Evolutionary conservation across 306 rosid species (phyloP).

Genomic region (Citrullus colocynthis): DNA sequence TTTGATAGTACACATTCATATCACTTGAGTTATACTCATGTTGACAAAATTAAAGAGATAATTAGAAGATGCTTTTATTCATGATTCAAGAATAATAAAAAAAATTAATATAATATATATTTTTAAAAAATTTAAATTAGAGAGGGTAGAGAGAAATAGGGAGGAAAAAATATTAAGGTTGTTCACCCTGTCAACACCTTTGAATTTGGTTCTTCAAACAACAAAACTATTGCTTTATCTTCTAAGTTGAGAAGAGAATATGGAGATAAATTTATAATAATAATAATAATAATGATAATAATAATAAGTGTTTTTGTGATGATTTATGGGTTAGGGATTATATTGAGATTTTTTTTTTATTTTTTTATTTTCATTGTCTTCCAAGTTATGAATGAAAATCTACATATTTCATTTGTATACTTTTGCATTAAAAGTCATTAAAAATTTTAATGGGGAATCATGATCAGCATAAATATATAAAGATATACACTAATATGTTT

Average conservation of each 20-base stretch:
- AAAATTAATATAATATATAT: too few relatives aligned
- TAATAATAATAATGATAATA: too few relatives aligned
- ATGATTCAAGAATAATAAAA: too few relatives aligned
- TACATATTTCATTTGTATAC: not conserved
- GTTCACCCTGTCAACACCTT: not conserved
- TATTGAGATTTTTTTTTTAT: not conserved
- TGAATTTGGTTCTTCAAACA: not conserved
- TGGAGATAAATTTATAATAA: not conserved
- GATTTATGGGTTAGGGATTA: too few relatives aligned
- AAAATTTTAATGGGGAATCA: not conserved
- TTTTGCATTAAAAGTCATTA: not conserved
- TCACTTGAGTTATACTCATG: too few relatives aligned
- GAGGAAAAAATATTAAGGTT: too few relatives aligned
- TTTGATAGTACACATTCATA: too few relatives aligned
- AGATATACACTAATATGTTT: not conserved
- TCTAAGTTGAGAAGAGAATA: not conserved
- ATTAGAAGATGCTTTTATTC: too few relatives aligned
- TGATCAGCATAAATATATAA: not conserved
- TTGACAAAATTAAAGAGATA: too few relatives aligned
- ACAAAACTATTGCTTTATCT: not conserved
- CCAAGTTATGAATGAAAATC: not conserved
- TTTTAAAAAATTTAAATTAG: too few relatives aligned
- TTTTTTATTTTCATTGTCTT: not conserved
- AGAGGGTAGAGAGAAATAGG: too few relatives aligned
- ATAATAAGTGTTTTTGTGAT: too few relatives aligned